These are phyloP conservation scores for Botrytis tulipae DNA, from an alignment of 2,329 filamentous ascomycete species.

Conservation along the genomic window DNA sequence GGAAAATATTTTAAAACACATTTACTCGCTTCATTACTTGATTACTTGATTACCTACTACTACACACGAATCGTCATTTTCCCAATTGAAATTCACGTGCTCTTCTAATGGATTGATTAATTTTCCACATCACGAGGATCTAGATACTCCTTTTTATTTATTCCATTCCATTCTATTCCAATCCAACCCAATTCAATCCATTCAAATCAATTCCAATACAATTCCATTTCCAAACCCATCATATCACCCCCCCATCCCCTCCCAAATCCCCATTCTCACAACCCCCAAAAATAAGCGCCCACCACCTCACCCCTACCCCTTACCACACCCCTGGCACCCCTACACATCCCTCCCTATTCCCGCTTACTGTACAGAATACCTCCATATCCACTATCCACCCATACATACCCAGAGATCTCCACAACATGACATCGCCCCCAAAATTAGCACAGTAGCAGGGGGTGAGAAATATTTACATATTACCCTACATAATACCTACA, in stretches of 20 bases:
- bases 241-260: too few relatives aligned
- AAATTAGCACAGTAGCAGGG: not conserved
- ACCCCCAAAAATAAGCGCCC: not conserved
- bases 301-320: not conserved
- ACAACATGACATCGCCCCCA: not conserved
- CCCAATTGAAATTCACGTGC: not conserved
- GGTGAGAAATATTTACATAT: too few relatives aligned
- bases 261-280: too few relatives aligned
- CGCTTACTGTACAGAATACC: not conserved
- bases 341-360: not conserved
- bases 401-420: not conserved
- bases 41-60: not conserved
- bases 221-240: too few relatives aligned
- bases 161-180: rapidly evolving
- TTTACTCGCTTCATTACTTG: not conserved
- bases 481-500: too few relatives aligned
- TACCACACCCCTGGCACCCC: not conserved
- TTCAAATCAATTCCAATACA: too few relatives aligned
- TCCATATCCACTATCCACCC: too few relatives aligned
- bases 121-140: not conserved
- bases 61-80: not conserved
- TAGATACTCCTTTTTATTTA: too few relatives aligned
- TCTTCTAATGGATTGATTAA: not conserved
- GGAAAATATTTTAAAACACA: too few relatives aligned
- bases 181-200: too few relatives aligned